A percentile compares a stretch with the other conserved stretches of the same genome.
Evolutionary conservation across 1,284 basidiomycete species (phyloP).

Genomic region (Tilletiopsis washingtonensis): DNA sequence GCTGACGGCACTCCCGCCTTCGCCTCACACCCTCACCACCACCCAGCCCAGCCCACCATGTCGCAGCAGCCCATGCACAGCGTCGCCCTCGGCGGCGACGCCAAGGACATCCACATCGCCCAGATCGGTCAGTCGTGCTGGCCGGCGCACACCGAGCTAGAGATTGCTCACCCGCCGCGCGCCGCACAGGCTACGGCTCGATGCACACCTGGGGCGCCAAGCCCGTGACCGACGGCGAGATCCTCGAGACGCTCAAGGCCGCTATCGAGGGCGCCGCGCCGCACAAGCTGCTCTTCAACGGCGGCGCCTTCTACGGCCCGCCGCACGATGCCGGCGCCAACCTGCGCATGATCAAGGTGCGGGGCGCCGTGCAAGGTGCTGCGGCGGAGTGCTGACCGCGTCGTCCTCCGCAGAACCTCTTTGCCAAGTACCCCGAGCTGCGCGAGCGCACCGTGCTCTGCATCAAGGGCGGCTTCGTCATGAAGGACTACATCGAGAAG

Average conservation of each 20-base stretch:
- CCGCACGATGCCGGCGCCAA: slow-evolving; percentile 47
- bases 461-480: slow-evolving; percentile 52
- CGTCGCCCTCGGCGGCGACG: slow-evolving; percentile 20
- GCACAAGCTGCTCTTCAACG: background rate
- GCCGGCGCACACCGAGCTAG: background rate
- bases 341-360: slow-evolving; percentile 51
- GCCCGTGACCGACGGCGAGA: slow-evolving; percentile 57
- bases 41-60: too few relatives aligned
- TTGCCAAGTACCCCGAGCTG: slow-evolving; percentile 55
- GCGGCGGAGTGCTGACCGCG: too few relatives aligned
- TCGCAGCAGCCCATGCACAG: background rate
- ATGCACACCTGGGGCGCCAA: slow-evolving; percentile 56
- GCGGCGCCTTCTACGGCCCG: slow-evolving; percentile 52
- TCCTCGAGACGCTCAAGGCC: slow-evolving; percentile 44
- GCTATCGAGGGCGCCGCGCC: background rate
- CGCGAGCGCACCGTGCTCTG: slow-evolving; percentile 54
- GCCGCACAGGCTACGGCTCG: slow-evolving; percentile 52
- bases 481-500: slow-evolving; percentile 7
- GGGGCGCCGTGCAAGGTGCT: too few relatives aligned
- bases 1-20: too few relatives aligned
- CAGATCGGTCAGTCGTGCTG: slow-evolving; percentile 13
- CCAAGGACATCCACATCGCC: slow-evolving; percentile 18
- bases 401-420: too few relatives aligned
- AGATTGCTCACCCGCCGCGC: slow-evolving; percentile 12
- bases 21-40: too few relatives aligned